phyloP scores from a whole-genome alignment of 116 monocot genomes.

The Thalassia testudinum region DNA sequence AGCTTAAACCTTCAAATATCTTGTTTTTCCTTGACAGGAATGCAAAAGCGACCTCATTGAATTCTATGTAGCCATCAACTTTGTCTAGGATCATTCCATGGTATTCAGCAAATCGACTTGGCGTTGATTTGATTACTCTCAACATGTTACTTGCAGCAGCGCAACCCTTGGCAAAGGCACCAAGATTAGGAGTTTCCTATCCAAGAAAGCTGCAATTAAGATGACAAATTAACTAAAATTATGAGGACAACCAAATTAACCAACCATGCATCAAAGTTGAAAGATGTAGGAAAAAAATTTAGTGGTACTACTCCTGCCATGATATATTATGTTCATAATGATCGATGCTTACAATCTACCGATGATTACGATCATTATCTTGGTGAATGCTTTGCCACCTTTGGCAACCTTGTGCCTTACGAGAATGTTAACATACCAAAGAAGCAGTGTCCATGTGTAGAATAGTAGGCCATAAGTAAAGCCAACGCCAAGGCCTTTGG shows the following conservation, averaged over 20 bases:
- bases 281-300: too few species aligned
- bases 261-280: too few species aligned
- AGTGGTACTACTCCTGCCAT: too few species aligned
- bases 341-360: conserved; percentile 75
- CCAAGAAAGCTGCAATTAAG: conserved; percentile 35
- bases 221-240: neutral
- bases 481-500: conserved; percentile 92
- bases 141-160: conserved; percentile 68
- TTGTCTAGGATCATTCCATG: conserved; percentile 21
- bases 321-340: too few species aligned
- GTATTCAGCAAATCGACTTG: conserved; percentile 18
- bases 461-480: conserved; percentile 92
- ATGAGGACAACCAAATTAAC: too few species aligned
- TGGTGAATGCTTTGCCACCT: conserved; percentile 95
- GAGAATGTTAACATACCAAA: conserved; percentile 95
- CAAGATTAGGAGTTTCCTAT: conserved; percentile 37
- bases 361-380: conserved; percentile 91
- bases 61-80: conserved; percentile 60
- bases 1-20: conserved; percentile 45
- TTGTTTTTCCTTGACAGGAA: conserved; percentile 47
- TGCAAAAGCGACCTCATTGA: conserved; percentile 48
- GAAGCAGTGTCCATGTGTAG: conserved; percentile 95
- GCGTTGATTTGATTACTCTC: conserved; percentile 54
- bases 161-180: conserved; percentile 10
- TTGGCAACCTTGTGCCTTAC: conserved; percentile 84